phyloP scores from a whole-genome alignment of 352 stramenopile genomes.

The Paralagenidium karlingii region DNA sequence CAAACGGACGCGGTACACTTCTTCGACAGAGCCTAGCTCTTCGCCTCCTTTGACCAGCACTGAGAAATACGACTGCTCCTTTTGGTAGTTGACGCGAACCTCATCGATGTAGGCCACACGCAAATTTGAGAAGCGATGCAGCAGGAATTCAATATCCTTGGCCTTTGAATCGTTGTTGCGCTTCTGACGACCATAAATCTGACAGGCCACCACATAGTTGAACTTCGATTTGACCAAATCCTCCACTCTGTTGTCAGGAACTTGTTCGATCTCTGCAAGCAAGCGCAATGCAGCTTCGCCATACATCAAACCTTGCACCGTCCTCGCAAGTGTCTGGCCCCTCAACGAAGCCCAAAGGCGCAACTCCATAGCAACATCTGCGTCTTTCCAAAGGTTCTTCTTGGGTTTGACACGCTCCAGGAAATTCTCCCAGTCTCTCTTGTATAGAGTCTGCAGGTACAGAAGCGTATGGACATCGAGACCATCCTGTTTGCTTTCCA shows the following conservation, averaged over 20 bases:
- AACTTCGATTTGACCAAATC: slow-evolving; percentile 98
- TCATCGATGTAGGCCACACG: slow-evolving; percentile 98
- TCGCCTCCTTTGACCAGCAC: slow-evolving; percentile 93
- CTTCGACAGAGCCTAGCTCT: slow-evolving; percentile 48
- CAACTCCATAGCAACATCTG: slow-evolving; percentile 76
- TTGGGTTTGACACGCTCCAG: slow-evolving; percentile 92
- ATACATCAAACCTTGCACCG: slow-evolving; percentile 99
- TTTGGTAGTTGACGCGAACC: slow-evolving; percentile 91
- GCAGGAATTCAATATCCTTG: slow-evolving; percentile 96
- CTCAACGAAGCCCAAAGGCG: slow-evolving; percentile 96
- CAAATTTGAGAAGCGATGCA: slow-evolving; percentile 95
- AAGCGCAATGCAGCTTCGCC: slow-evolving; percentile 96
- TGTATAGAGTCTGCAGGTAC: slow-evolving; percentile 95
- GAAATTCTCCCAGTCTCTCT: slow-evolving; percentile 98
- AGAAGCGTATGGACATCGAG: slow-evolving; percentile 77
- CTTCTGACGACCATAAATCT: slow-evolving; percentile 98
- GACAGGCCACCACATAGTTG: slow-evolving; percentile 97
- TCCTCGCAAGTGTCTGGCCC: slow-evolving; percentile 94
- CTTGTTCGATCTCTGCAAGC: slow-evolving; percentile 91
- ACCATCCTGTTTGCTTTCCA: slow-evolving; percentile 94
- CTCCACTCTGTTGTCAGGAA: slow-evolving; percentile 84
- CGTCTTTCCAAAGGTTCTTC: slow-evolving; percentile 87
- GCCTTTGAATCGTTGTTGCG: slow-evolving; percentile 97
- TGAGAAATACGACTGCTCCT: slow-evolving; percentile 93
- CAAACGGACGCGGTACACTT: slow-evolving; percentile 96